A percentile compares a stretch with the other conserved stretches of the same genome.
Conservation (phyloP, 805 yeast species). For the Zygosaccharomyces pseudorouxii region DNA sequence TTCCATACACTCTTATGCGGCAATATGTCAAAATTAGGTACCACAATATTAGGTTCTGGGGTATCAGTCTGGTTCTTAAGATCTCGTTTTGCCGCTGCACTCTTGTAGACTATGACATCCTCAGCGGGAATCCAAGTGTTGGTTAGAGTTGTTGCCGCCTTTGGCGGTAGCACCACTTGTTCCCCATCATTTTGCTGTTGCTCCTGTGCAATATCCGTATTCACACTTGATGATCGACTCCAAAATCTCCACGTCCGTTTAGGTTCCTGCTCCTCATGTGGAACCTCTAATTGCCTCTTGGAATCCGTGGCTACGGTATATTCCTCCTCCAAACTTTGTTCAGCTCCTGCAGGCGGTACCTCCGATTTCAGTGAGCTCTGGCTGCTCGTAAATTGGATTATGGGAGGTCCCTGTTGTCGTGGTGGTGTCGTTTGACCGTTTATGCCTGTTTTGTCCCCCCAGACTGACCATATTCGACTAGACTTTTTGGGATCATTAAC, state of each 20-base stretch:
- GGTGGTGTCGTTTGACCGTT: conserved; percentile 1
- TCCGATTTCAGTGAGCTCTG: conserved; percentile 3
- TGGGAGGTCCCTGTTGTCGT: not conserved
- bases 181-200: conserved; percentile 7
- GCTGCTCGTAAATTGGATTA: conserved; percentile 1
- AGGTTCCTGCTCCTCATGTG: conserved; percentile 5
- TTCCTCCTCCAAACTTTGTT: not conserved
- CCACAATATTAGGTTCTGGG: conserved; percentile 29
- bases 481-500: conserved; percentile 1
- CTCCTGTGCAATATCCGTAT: conserved; percentile 1
- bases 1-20: conserved; percentile 28
- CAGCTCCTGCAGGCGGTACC: conserved; percentile 1
- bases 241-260: conserved; percentile 25
- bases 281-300: conserved; percentile 1
- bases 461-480: conserved; percentile 11
- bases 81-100: conserved; percentile 15
- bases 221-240: conserved; percentile 11
- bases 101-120: conserved; percentile 23
- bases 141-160: conserved; percentile 5
- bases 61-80: conserved; percentile 14
- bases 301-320: conserved; percentile 2
- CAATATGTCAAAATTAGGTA: conserved; percentile 30
- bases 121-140: conserved; percentile 20
- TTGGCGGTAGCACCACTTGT: conserved; percentile 5
- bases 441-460: conserved; percentile 7